phyloP scores from a whole-genome alignment of 495 filamentous ascomycete genomes.

The Lasiosphaeris hirsuta region DNA sequence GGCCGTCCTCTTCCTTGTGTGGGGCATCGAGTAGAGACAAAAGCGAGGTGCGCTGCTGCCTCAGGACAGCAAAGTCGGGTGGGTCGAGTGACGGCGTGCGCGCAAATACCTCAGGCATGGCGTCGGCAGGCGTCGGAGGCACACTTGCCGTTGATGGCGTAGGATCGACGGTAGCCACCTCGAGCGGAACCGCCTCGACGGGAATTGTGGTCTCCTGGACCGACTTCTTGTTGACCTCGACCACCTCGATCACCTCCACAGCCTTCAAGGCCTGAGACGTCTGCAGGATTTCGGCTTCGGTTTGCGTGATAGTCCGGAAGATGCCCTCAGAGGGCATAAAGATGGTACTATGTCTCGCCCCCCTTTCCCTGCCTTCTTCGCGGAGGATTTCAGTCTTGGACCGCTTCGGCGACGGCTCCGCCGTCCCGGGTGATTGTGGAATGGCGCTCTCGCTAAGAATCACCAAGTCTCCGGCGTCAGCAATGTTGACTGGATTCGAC shows the following conservation, averaged over 20 bases:
- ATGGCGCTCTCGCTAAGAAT: slow-evolving; percentile 37
- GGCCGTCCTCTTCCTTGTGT: slow-evolving; percentile 27
- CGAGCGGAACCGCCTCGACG: no score
- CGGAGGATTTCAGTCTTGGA: slow-evolving; percentile 30
- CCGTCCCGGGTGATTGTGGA: slow-evolving; percentile 12
- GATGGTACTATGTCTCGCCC: slow-evolving; percentile 38
- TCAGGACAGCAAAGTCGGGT: slow-evolving; percentile 43
- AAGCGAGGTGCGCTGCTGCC: slow-evolving; percentile 47
- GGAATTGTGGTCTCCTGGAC: slow-evolving; percentile 4
- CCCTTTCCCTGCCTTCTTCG: slow-evolving; percentile 19
- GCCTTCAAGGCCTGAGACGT: slow-evolving; percentile 12
- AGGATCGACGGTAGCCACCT: not conserved
- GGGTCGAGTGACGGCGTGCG: slow-evolving; percentile 53
- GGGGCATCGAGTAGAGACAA: slow-evolving; percentile 54
- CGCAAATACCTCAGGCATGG: slow-evolving; percentile 15
- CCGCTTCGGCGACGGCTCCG: slow-evolving; percentile 17
- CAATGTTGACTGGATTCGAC: slow-evolving; percentile 24
- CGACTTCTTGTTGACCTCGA: slow-evolving; percentile 7
- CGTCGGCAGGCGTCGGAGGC: slow-evolving; percentile 27
- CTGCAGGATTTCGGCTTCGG: slow-evolving; percentile 35
- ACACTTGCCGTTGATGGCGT: slow-evolving; percentile 16
- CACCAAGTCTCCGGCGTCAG: slow-evolving; percentile 40
- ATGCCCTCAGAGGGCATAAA: slow-evolving; percentile 50
- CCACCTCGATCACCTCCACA: slow-evolving; percentile 2
- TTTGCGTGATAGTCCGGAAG: slow-evolving; percentile 50